Evolutionary conservation across 768 basidiomycete species (phyloP), one percentile per base, ranked within the genome.

Genomic region (Termitomyces sp.): DNA sequence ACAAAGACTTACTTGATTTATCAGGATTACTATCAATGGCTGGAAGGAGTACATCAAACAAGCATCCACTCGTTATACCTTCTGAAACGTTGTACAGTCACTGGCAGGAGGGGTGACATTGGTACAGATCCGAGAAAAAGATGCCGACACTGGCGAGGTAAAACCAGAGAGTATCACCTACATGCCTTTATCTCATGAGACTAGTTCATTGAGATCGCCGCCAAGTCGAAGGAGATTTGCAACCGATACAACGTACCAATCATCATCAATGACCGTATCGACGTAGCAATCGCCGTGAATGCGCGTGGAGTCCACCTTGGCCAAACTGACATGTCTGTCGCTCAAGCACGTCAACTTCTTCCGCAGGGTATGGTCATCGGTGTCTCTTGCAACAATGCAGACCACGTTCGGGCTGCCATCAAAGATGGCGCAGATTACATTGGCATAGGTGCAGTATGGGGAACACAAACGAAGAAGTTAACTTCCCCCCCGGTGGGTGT

Each of bases 61-160:
- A 55, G 47, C 64, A 23, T 60, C 35, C 12, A 57, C 30, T 36
- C 54, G 20, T 28, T 43, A 32, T 18, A 32, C 20, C 36, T 41
- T 35, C 48, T 53, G 41, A 55, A 40, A 30, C n/a, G n/a, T 23
- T 62, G 33, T 62, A 26, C 61, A 94, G 92, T 80, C 93, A 2
- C 75, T 96, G 16, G 75, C 84, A 68, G 95, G 95, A 10, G 95
- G 94, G 2, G 93, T 96, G 1, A 94, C 93, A 1, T 68, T 95
- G 50, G 92, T 97, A 5, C 95, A 97, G 72, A 78, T 96, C 18
- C 81, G 94, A 40, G 95, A 98, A 72, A 98, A 98, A 71, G 72
- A 82, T 12, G 72, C 81, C 0, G 93, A 95, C 61, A 95, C 93
- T 0, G 80, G 81, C 26, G 90, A 94, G 73, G 93, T 89, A 50